Conservation (phyloP, 148 eudicot species). For the Agrostemma githago region DNA sequence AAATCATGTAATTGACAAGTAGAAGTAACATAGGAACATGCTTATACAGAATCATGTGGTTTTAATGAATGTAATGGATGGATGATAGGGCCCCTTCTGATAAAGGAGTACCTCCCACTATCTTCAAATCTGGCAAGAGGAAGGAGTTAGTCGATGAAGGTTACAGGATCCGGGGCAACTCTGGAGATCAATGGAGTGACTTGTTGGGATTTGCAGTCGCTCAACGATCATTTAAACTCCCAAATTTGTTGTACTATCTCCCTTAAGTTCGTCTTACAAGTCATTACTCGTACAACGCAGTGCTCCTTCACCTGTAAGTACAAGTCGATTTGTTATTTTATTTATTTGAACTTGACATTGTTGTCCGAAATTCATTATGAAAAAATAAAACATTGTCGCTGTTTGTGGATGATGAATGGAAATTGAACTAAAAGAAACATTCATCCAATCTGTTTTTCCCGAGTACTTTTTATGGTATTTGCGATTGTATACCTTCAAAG, state of each 20-base stretch:
- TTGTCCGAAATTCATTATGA: background rate
- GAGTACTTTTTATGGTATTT: background rate
- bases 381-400: background rate
- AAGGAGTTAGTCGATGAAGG: constrained; percentile 58
- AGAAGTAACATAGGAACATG: background rate
- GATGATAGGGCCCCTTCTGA: constrained; percentile 53
- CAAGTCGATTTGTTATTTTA: background rate
- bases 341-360: background rate
- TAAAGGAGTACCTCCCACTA: constrained; percentile 42
- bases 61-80: background rate
- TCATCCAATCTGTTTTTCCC: background rate
- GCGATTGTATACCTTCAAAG: background rate
- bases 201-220: constrained; percentile 65
- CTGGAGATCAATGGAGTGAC: constrained; percentile 97
- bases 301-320: constrained; percentile 14
- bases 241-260: constrained; percentile 80
- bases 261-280: constrained; percentile 27
- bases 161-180: constrained; percentile 63
- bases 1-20: background rate
- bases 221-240: constrained; percentile 69
- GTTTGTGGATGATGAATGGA: background rate
- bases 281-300: background rate
- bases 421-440: background rate
- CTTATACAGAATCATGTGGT: background rate
- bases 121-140: constrained; percentile 79